A percentile compares a stretch with the other conserved stretches of the same genome.
Evolutionary conservation across 106 monocot genomes (phyloP).

Genomic region (Acorus calamus): DNA sequence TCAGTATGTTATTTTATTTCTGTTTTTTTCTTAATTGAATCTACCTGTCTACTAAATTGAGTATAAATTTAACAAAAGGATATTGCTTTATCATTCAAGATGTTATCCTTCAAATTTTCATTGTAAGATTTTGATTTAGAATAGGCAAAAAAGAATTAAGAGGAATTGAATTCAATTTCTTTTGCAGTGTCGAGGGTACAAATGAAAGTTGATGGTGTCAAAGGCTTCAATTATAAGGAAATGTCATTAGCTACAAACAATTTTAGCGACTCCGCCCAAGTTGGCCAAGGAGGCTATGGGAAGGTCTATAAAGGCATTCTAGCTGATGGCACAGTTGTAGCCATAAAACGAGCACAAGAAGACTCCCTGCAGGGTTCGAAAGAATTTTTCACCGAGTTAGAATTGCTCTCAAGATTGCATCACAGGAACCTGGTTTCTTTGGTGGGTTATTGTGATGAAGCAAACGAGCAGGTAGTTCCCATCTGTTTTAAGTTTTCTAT

Average conservation of each 20-base stretch:
- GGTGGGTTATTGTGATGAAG: slow-evolving; percentile 92
- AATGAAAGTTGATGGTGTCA: slow-evolving; percentile 84
- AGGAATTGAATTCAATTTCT: background rate
- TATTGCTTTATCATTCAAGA: too few relatives aligned
- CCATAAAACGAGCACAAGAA: slow-evolving; percentile 84
- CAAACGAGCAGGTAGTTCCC: slow-evolving; percentile 70
- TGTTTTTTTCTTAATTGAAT: too few relatives aligned
- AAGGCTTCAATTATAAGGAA: slow-evolving; percentile 65
- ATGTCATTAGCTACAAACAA: slow-evolving; percentile 55
- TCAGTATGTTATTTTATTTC: too few relatives aligned
- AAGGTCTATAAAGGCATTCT: slow-evolving; percentile 89
- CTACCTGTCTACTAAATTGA: too few relatives aligned
- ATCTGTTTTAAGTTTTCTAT: background rate
- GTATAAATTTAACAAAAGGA: too few relatives aligned
- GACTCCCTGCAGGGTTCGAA: slow-evolving; percentile 90
- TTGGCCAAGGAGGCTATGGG: slow-evolving; percentile 96
- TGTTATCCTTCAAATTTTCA: too few relatives aligned
- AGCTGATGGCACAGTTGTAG: slow-evolving; percentile 74
- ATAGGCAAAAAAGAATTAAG: too few relatives aligned
- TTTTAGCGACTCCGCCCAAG: slow-evolving; percentile 42
- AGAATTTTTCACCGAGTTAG: slow-evolving; percentile 93
- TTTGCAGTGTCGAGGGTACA: slow-evolving; percentile 60
- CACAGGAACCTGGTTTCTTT: slow-evolving; percentile 88
- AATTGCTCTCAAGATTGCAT: slow-evolving; percentile 86
- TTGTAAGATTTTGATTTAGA: too few relatives aligned